Evolutionary conservation across 495 filamentous ascomycete species (phyloP).

Genomic region (Penicillium maclennaniae): DNA sequence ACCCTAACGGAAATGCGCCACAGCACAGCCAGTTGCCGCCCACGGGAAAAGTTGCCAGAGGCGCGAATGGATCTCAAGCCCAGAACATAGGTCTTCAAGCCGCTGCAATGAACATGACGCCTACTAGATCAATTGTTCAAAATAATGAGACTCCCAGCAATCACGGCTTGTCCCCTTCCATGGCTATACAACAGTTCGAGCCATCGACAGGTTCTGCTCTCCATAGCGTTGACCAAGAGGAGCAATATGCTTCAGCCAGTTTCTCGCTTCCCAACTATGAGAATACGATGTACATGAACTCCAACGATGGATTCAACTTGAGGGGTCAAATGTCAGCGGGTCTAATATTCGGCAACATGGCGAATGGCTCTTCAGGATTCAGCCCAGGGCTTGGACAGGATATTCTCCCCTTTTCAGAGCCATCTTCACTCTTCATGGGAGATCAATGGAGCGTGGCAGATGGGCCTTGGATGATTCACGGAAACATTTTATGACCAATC

Average conservation of each 20-base stretch:
- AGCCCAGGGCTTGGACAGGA: slow-evolving; percentile 14
- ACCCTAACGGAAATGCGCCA: background rate
- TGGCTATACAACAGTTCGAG: background rate
- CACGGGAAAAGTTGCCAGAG: background rate
- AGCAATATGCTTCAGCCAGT: slow-evolving; percentile 2
- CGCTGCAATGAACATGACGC: background rate
- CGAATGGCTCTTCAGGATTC: slow-evolving; percentile 13
- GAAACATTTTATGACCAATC: slow-evolving; percentile 8
- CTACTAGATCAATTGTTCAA: background rate
- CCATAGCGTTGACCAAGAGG: background rate
- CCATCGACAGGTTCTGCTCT: background rate
- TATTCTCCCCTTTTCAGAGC: slow-evolving; percentile 17
- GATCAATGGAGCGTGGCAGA: slow-evolving; percentile 43
- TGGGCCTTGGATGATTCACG: slow-evolving; percentile 41
- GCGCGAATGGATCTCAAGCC: background rate
- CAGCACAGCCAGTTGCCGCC: background rate
- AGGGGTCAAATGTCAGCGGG: slow-evolving; percentile 16
- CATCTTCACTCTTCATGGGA: slow-evolving; percentile 20
- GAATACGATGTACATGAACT: background rate
- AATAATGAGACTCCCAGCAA: background rate
- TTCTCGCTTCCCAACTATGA: slow-evolving; percentile 6
- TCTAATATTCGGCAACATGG: slow-evolving; percentile 23
- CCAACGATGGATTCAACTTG: background rate
- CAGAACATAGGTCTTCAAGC: background rate
- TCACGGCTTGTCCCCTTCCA: background rate